Conservation (phyloP, 2,329 filamentous ascomycete genomes). For the Sordariomycetes sp. region DNA sequence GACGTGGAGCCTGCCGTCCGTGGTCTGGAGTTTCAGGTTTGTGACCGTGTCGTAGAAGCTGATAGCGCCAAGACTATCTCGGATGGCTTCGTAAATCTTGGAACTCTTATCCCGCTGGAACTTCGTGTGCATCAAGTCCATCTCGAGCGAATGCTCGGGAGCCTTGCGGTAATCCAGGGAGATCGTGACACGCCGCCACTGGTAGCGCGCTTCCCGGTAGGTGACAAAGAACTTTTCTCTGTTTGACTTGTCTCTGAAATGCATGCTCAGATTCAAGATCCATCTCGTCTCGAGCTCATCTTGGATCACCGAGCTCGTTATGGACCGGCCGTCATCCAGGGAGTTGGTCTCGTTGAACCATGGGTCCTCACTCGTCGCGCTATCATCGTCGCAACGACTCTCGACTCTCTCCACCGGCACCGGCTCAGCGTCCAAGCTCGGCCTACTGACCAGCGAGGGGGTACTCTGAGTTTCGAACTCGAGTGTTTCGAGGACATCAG, state of each 20-base stretch:
- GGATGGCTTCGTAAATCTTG: slow-evolving; percentile 88
- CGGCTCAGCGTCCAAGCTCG: neutral
- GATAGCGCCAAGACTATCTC: slow-evolving; percentile 84
- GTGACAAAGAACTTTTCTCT: slow-evolving; percentile 98
- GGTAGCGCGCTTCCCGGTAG: slow-evolving; percentile 58
- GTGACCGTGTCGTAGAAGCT: slow-evolving; percentile 95
- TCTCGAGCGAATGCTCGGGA: slow-evolving; percentile 71
- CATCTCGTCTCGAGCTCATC: slow-evolving; percentile 79
- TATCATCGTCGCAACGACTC: neutral
- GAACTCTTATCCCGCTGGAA: slow-evolving; percentile 88
- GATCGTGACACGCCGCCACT: slow-evolving; percentile 82
- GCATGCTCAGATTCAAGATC: slow-evolving; percentile 98
- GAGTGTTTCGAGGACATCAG: slow-evolving; percentile 25
- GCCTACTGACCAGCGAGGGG: neutral
- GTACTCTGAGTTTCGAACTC: neutral
- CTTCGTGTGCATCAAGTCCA: slow-evolving; percentile 64
- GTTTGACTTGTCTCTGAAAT: slow-evolving; percentile 85
- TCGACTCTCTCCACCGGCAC: slow-evolving; percentile 3
- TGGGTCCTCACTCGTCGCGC: slow-evolving; percentile 4
- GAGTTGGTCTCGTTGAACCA: slow-evolving; percentile 27
- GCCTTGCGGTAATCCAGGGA: slow-evolving; percentile 86
- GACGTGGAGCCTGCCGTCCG: slow-evolving; percentile 78
- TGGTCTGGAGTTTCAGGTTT: slow-evolving; percentile 87
- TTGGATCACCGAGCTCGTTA: slow-evolving; percentile 46
- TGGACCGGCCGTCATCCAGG: slow-evolving; percentile 35